Evolutionary conservation across 495 filamentous ascomycete genomes (phyloP), one percentile per base, ranked within the genome.

Genomic region (Chaetomium fimeti): DNA sequence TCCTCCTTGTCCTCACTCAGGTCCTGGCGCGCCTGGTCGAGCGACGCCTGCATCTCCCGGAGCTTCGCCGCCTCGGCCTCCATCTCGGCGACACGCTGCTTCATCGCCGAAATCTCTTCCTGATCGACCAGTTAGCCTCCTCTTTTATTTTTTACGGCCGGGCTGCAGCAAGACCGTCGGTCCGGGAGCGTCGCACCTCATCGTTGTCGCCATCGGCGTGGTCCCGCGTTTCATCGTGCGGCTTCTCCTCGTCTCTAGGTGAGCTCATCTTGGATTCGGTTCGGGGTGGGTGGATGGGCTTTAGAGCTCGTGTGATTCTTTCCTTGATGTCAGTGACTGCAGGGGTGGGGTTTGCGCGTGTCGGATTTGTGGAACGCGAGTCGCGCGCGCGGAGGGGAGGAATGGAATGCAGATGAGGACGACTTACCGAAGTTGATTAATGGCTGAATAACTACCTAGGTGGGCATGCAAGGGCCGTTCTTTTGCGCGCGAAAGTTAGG

Each of bases 61-160:
- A 99, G 83, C 78, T 97, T 98, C 12, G 91, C 90, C 15, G 95
- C 95, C 78, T 99, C 89, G 68, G 92, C 93, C 77, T 99, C 95
- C 95, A 99, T 99, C 79, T 99, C 95, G 65, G 92, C 91, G 36
- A 99, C 93, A 71, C 94, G 89, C 71, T 87, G 87, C 83, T 99
- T 99, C 95, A 99, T 98, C 57, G 91, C 93, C 28, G 88, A 87
- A 73, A 99, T 98, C 75, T 99, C 95, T 78, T 98, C 80, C 80
- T 81, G 67, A 60, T 63, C 59, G 42, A 53, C 45, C 27, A 60
- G 58, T 64, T 55, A 68, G 62, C 56, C 59, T 62, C 48, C 55
- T 57, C 60, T 68, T 65, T 22, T 61, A 3, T 22, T 64, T 61
- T 55, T 55, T 62, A 45, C 24, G 36, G 15, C 25, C 43, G 42